Evolutionary conservation across 768 basidiomycete species (phyloP), one percentile per base, ranked within the genome.

Genomic region (Arthromyces matolae): DNA sequence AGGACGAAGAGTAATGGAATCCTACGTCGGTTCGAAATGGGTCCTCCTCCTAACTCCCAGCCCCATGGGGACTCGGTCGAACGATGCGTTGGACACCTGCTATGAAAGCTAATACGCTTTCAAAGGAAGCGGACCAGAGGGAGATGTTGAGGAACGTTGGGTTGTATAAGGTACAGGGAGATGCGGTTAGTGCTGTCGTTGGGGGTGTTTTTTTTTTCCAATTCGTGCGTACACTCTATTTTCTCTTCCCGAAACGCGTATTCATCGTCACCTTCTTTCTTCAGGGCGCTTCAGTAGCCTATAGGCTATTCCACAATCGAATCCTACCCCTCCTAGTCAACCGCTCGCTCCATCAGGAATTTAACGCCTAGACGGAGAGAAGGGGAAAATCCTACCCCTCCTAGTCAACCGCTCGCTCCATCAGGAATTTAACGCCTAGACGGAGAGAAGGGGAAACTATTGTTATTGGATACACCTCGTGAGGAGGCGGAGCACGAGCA

Each of bases 1-100:
- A 89, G 88, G 89, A 29, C 83, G 89, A 42, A 79, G 89, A 47
- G 84, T 86, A 22, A 69, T 91, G 23, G 79, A 87, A 56, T 75
- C 85, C 7, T 91, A 89, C n/a, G n/a, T n/a, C n/a, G n/a, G n/a
- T n/a, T n/a, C n/a, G n/a, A n/a, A n/a, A n/a, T n/a, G n/a, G n/a
- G n/a, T n/a, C n/a, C n/a, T n/a, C n/a, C n/a, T n/a, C n/a, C n/a
- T n/a, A n/a, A n/a, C n/a, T n/a, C n/a, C n/a, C n/a, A n/a, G n/a
- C n/a, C n/a, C n/a, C n/a, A n/a, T 93, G 89, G 89, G 76, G 79
- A 8, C 68, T 91, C 25, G 83, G 84, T 42, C 76, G 78, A 31
- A 75, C 78, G 14, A 71, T 90, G 62, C 79, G 81, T 18, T 93
- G 89, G 89, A 76, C 77, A 29, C 85, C 84, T 3, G 72, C 84